These are phyloP conservation scores for maize (Zea mays) DNA, from an alignment of 176 grass and related monocot genomes.

Conservation along the genomic window DNA sequence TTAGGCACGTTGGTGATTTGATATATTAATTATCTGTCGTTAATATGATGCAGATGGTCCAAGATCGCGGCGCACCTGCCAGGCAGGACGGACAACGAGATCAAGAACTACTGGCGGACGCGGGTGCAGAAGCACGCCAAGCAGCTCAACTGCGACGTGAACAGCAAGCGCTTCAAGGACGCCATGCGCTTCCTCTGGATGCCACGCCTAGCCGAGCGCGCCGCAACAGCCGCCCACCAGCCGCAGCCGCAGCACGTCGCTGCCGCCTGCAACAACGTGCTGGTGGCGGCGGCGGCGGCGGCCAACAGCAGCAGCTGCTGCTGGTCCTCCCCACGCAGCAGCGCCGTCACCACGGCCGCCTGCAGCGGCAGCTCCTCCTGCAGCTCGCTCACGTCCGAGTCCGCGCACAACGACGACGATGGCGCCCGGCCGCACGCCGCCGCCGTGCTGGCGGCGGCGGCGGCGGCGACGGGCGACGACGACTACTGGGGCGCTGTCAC, in stretches of 20 bases:
- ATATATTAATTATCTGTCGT: too few relatives aligned
- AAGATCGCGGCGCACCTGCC: slow-evolving; percentile 55
- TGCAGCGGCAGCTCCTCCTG: slow-evolving; percentile 22
- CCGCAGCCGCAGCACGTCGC: too few relatives aligned
- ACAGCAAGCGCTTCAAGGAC: slow-evolving; percentile 48
- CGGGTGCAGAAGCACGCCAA: slow-evolving; percentile 58
- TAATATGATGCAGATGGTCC: slow-evolving; percentile 41
- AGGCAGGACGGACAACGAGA: slow-evolving; percentile 62
- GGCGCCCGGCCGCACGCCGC: too few relatives aligned
- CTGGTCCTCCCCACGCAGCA: neutral
- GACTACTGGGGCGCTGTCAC: neutral
- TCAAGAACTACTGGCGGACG: slow-evolving; percentile 69
- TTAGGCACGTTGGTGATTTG: too few relatives aligned
- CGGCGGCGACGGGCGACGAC: neutral
- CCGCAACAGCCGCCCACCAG: neutral
- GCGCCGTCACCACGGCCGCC: slow-evolving; percentile 3
- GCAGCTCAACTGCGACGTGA: slow-evolving; percentile 52
- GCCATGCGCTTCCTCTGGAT: slow-evolving; percentile 55
- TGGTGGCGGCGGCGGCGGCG: too few relatives aligned
- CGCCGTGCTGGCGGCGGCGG: too few relatives aligned
- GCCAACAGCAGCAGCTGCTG: too few relatives aligned
- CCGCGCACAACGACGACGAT: neutral
- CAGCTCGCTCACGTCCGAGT: slow-evolving; percentile 8
- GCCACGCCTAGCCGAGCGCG: slow-evolving; percentile 39
- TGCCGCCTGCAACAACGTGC: too few relatives aligned